A percentile compares a stretch with the other conserved stretches of the same genome.
phyloP scores from a whole-genome alignment of 2,329 filamentous ascomycete species.

The Peltaster fructicola region DNA sequence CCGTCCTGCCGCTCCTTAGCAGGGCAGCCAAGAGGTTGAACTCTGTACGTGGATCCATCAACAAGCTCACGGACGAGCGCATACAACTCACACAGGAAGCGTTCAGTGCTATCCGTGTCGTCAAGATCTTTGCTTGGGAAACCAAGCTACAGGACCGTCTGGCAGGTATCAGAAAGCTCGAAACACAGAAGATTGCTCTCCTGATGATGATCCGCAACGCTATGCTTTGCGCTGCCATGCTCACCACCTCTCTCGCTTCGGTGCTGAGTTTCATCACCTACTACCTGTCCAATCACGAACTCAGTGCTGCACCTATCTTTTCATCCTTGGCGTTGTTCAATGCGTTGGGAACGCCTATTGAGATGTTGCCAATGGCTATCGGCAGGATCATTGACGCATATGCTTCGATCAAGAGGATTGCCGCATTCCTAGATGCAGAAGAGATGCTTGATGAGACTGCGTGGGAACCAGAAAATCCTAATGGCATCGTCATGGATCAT shows the following conservation, averaged over 20 bases:
- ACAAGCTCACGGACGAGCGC: slow-evolving; percentile 66
- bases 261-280: slow-evolving; percentile 78
- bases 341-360: slow-evolving; percentile 65
- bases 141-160: slow-evolving; percentile 59
- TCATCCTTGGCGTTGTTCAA: slow-evolving; percentile 85
- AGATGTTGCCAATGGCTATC: slow-evolving; percentile 65
- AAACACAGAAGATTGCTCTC: slow-evolving; percentile 61
- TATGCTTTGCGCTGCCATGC: slow-evolving; percentile 60
- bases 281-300: slow-evolving; percentile 39
- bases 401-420: slow-evolving; percentile 62
- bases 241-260: slow-evolving; percentile 72
- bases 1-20: slow-evolving; percentile 57
- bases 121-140: slow-evolving; percentile 90
- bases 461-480: slow-evolving; percentile 28
- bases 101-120: slow-evolving; percentile 71
- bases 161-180: slow-evolving; percentile 48
- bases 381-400: slow-evolving; percentile 73
- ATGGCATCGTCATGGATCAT: slow-evolving; percentile 44
- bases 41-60: slow-evolving; percentile 55
- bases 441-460: slow-evolving; percentile 60
- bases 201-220: slow-evolving; percentile 61
- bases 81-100: slow-evolving; percentile 69
- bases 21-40: slow-evolving; percentile 58
- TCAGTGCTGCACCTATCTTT: slow-evolving; percentile 61
- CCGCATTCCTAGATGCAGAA: slow-evolving; percentile 68